phyloP scores from a whole-genome alignment of 768 basidiomycete species.

The Lentinula sp. region DNA sequence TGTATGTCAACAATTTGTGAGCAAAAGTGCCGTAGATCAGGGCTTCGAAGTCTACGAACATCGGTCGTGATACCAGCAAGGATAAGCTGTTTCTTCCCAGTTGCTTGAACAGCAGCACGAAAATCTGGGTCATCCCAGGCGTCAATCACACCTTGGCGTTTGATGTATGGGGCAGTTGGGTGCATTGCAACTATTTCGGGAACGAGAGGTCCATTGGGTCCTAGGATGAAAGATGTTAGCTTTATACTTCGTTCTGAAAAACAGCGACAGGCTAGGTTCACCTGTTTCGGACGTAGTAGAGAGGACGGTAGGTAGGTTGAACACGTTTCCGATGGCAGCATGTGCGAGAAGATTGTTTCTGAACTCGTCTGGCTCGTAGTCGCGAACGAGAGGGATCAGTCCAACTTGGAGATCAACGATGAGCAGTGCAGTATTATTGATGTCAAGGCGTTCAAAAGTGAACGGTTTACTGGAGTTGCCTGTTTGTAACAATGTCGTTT shows the following conservation, averaged over 20 bases:
- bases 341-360: conserved; percentile 42
- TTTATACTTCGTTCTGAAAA: neutral
- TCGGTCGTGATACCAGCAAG: conserved; percentile 44
- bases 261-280: conserved; percentile 7
- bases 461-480: neutral
- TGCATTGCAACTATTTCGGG: conserved; percentile 40
- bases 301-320: conserved; percentile 39
- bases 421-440: conserved; percentile 33
- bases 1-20: conserved; percentile 8
- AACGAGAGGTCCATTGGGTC: conserved; percentile 44
- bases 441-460: conserved; percentile 28
- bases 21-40: neutral
- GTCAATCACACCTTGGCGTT: conserved; percentile 42
- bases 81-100: conserved; percentile 43
- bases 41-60: conserved; percentile 19
- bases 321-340: conserved; percentile 36
- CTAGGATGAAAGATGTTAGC: conserved; percentile 13
- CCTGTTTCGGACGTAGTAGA: conserved; percentile 40
- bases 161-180: conserved; percentile 36
- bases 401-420: conserved; percentile 46
- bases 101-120: conserved; percentile 37
- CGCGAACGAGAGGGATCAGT: conserved; percentile 38
- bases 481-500: neutral
- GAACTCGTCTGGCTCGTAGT: conserved; percentile 29
- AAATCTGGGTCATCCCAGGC: conserved; percentile 48